A percentile compares a stretch with the other conserved stretches of the same genome.
Evolutionary conservation across 768 basidiomycete genomes (phyloP).

Genomic region (Termitomyces sp.): DNA sequence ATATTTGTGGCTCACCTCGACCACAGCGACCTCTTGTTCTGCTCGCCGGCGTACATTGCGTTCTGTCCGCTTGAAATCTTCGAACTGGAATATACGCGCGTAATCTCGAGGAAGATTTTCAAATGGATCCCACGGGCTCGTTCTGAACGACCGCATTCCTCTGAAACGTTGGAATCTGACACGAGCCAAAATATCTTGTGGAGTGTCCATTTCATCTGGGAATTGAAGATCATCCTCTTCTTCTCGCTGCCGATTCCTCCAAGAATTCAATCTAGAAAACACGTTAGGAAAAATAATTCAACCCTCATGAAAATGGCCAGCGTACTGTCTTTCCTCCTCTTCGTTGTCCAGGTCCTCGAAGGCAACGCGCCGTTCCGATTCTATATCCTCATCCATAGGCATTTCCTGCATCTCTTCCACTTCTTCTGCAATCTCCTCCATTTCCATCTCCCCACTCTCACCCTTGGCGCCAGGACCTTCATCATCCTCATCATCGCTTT

Average conservation of each 20-base stretch:
- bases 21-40: conserved; percentile 52
- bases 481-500: conserved; percentile 60
- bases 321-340: conserved; percentile 86
- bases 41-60: conserved; percentile 63
- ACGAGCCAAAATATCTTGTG: conserved; percentile 74
- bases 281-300: conserved; percentile 5
- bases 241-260: conserved; percentile 68
- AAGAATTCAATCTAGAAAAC: conserved; percentile 54
- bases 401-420: conserved; percentile 64
- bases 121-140: conserved; percentile 96
- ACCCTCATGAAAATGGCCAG: conserved; percentile 4
- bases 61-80: conserved; percentile 88
- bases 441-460: conserved; percentile 33
- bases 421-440: conserved; percentile 46
- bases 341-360: conserved; percentile 80
- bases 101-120: conserved; percentile 95
- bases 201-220: conserved; percentile 96
- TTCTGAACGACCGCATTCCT: conserved; percentile 88
- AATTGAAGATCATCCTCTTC: conserved; percentile 84
- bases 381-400: conserved; percentile 51
- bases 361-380: conserved; percentile 53
- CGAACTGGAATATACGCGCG: conserved; percentile 93
- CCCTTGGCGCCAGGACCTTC: conserved; percentile 42
- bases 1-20: conserved; percentile 52
- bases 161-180: conserved; percentile 89